Base-by-base conservation (phyloP, 2,329 filamentous ascomycete species). In the Metarhizium sp. region DNA sequence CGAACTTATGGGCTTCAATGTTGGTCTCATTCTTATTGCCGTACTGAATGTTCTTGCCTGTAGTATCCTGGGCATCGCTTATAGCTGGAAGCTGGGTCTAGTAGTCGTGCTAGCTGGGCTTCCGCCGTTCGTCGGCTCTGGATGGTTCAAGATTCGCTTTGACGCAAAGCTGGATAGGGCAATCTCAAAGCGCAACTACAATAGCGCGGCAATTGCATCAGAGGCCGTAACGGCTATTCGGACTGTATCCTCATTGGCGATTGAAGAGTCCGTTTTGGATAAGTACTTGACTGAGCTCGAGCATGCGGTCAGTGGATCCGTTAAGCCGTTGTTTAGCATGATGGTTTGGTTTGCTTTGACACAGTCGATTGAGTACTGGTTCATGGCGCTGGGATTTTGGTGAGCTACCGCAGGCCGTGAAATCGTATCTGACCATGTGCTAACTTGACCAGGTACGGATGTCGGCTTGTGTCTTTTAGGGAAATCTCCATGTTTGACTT, bases 401-500 rank as follows among this genome's bases (percentile, higher is more conserved):
- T 72, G 25, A 25, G 25, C 25, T 25, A 25, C 25, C 25, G 25
- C 25, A 25, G 25, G 25, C 25, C 25, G 25, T 25, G 25, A 25
- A 25, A 25, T 25, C 25, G 25, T 4, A 25, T 25, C 25, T 25
- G 3, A 25, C 25, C 25, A 25, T 4, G 3, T 25, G 25, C 4
- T 25, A 25, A 25, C 25, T 25, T 25, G 3, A 25, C 25, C 25
- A 25, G 25, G 25, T 25, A 25, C 25, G 25, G 25, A 25, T 25
- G 25, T 25, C 25, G 25, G 2, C 62, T 74, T 2, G 60, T 74
- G 1, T 71, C 68, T 0, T 61, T 63, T 68, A 65, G 65, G 2
- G 80, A 76, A 55, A 70, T 81, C 57, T 78, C 75, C 2, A 80
- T 82, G 65, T 80, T 81, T 56, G 66, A 71, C 55, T 74, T 74